These are phyloP conservation scores for Ceratobasidium sp. DNA, from an alignment of 1,284 basidiomycete genomes.

Conservation along the genomic window DNA sequence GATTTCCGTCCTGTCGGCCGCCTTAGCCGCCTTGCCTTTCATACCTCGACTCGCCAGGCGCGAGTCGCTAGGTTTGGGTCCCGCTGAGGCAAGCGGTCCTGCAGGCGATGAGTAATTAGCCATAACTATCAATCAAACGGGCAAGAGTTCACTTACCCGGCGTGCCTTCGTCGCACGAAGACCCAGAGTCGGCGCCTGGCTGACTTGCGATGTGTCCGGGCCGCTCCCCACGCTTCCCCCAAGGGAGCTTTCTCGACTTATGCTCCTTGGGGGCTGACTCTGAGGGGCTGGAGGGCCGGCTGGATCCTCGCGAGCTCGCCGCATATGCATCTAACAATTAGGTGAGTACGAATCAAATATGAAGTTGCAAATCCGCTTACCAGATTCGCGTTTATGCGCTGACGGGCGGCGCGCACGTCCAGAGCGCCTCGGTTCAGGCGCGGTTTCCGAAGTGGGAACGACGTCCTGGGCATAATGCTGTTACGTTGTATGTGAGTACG, in stretches of 20 bases:
- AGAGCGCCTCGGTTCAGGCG: conserved; percentile 8
- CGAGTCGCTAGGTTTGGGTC: conserved; percentile 12
- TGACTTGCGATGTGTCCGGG: not conserved
- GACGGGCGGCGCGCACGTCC: not conserved
- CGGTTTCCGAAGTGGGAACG: not conserved
- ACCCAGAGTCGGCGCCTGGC: not conserved
- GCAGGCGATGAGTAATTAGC: not conserved
- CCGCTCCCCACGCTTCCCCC: not conserved
- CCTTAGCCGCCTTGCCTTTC: not conserved
- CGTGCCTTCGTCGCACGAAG: not conserved
- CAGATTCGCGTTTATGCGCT: not conserved
- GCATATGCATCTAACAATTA: not conserved
- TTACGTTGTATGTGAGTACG: too few species aligned
- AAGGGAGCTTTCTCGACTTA: not conserved
- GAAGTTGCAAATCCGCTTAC: not conserved
- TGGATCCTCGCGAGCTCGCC: conserved; percentile 3
- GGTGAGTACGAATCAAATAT: not conserved
- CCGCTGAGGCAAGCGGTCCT: conserved; percentile 4
- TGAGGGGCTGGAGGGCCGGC: not conserved
- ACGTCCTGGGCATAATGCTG: not conserved
- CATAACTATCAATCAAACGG: not conserved
- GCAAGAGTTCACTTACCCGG: conserved; percentile 3
- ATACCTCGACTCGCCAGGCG: not conserved
- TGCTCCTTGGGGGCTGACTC: not conserved
- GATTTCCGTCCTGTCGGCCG: not conserved